These are phyloP conservation scores for Russula emetica DNA, from an alignment of 768 basidiomycete genomes.

Conservation along the genomic window DNA sequence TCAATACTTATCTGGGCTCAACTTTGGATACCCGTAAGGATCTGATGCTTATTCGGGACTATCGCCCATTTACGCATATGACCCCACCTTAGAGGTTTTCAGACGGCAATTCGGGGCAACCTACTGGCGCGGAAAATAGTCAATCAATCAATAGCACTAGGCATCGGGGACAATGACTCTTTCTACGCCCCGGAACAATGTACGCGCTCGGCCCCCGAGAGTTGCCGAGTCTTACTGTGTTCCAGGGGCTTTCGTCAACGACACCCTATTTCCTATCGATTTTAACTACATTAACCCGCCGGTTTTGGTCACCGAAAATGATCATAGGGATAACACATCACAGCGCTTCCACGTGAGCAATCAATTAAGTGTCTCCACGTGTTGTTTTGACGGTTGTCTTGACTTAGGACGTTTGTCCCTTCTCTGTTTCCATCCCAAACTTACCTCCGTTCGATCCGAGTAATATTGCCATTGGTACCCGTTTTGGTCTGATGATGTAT, in stretches of 20 bases:
- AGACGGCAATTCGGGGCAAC: slow-evolving; percentile 51
- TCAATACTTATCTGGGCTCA: slow-evolving; percentile 50
- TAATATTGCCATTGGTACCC: slow-evolving; percentile 25
- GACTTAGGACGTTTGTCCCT: slow-evolving; percentile 36
- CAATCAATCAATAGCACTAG: slow-evolving; percentile 46
- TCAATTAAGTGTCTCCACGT: background rate
- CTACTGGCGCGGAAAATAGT: slow-evolving; percentile 57
- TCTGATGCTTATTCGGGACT: background rate
- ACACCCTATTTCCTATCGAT: slow-evolving; percentile 30
- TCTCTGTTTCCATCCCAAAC: slow-evolving; percentile 9
- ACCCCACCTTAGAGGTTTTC: slow-evolving; percentile 47
- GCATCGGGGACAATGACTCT: slow-evolving; percentile 36
- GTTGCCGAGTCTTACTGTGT: background rate
- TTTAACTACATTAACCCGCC: slow-evolving; percentile 36
- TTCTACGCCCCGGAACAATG: slow-evolving; percentile 56
- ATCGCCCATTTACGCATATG: background rate
- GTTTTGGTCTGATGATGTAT: background rate
- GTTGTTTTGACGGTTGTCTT: background rate
- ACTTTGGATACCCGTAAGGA: slow-evolving; percentile 52
- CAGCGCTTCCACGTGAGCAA: slow-evolving; percentile 36
- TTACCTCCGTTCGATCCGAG: slow-evolving; percentile 24
- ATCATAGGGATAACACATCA: slow-evolving; percentile 31
- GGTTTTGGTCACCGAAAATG: slow-evolving; percentile 33
- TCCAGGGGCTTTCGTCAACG: slow-evolving; percentile 37
- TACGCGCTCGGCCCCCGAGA: slow-evolving; percentile 31